Base-by-base conservation (phyloP, 1,284 basidiomycete genomes). In the Fomitopsis palustris region DNA sequence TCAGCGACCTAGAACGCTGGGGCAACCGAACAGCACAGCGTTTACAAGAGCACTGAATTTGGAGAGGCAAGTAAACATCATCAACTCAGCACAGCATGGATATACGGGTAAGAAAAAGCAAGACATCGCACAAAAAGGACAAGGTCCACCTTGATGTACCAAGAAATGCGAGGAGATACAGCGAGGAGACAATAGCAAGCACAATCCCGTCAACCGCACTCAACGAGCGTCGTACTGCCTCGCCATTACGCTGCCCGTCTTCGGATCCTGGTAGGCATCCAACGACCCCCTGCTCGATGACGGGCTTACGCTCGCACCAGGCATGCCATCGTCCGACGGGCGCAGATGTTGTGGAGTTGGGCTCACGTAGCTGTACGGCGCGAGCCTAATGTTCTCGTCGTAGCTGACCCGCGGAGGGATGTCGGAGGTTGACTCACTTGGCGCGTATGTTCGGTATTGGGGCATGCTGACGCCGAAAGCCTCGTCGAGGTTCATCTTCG, bases 401-500 rank as follows among this genome's bases (percentile, higher is more conserved):
- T 77, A 76, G 67, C 77, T 77, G 58, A 58, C 61, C 45, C 69
- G 62, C 31, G 65, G 54, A 55, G 55, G 59, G 53, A 59, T 51
- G 29, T 57, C 54, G 37, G 59, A 35, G 2, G 31, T 17, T 35
- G 60, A 42, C 56, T 58, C 56, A 55, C 54, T 62, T 51, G 31
- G 45, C 53, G 31, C 53, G 47, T 65, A 59, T 45, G 54, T 33
- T 12, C 19, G 55, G 55, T 63, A 61, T 2, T 52, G 31, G 8
- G 66, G n/a, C 39, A 57, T 56, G 19, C 56, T 68, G 31, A 84
- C 66, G 29, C 83, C 78, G 62, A 87, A 87, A 39, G 84, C 84
- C 64, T 81, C 70, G 25, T 73, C 81, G 56, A 86, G 81, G 67
- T 76, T 67, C 66, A 69, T 64, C 60, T 73, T 72, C 53, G 55